Evolutionary conservation across 306 rosid genomes (phyloP).

Genomic region (Arachis stenosperma): DNA sequence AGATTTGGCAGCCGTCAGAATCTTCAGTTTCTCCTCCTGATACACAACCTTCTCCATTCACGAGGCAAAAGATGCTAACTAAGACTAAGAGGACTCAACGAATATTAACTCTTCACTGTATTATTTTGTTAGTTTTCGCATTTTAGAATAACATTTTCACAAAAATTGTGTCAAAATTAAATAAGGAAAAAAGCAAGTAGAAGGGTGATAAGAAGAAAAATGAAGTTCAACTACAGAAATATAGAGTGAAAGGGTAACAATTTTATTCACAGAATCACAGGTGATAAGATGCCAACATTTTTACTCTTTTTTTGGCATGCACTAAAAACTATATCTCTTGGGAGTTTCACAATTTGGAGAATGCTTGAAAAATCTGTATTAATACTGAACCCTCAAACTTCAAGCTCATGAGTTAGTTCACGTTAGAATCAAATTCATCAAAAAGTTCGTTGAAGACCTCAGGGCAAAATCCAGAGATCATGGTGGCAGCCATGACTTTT

Average conservation of each 20-base stretch:
- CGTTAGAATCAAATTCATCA: slow-evolving; percentile 94
- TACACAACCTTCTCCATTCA: too few species aligned
- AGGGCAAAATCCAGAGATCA: slow-evolving; percentile 93
- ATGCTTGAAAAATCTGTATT: slow-evolving; percentile 31
- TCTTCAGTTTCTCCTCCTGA: too few species aligned
- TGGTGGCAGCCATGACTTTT: slow-evolving; percentile 96
- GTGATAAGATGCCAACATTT: slow-evolving; percentile 7
- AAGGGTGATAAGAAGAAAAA: too few species aligned
- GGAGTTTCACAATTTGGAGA: slow-evolving; percentile 15
- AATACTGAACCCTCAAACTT: slow-evolving; percentile 90
- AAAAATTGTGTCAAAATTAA: too few species aligned
- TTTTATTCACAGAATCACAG: neutral
- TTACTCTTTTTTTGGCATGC: neutral
- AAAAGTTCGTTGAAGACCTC: slow-evolving; percentile 95
- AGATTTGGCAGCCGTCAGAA: too few species aligned
- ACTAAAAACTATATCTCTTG: slow-evolving; percentile 21
- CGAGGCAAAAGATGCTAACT: too few species aligned
- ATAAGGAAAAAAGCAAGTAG: too few species aligned
- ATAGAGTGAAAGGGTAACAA: neutral
- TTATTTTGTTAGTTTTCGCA: too few species aligned
- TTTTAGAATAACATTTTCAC: too few species aligned
- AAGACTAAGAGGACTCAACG: too few species aligned
- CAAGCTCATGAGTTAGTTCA: slow-evolving; percentile 91
- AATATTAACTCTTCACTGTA: too few species aligned
- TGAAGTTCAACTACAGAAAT: too few species aligned